Percentiles rank a stretch among this genome's conserved stretches.
phyloP scores from a whole-genome alignment of 2,329 filamentous ascomycete species.

The Phaeosphaeriaceae sp. region DNA sequence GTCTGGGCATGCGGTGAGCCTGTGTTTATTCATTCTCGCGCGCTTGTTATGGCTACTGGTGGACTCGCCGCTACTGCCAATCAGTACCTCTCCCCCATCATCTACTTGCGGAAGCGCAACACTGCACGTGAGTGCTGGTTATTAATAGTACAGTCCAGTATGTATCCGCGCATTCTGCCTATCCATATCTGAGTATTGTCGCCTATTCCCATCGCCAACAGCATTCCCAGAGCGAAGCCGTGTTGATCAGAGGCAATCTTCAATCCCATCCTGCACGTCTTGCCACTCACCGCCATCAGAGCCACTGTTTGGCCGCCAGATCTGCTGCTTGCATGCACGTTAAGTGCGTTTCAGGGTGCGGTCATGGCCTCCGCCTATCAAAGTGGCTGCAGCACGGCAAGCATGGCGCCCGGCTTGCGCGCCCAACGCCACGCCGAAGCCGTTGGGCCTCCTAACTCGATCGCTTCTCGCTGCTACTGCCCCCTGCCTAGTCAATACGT shows the following conservation, averaged over 20 bases:
- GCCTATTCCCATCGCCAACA: conserved; percentile 3
- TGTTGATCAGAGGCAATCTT: conserved; percentile 15
- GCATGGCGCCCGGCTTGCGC: neutral
- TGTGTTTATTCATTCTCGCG: neutral
- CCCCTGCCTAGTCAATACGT: conserved; percentile 1
- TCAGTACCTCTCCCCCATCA: neutral
- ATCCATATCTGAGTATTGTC: neutral
- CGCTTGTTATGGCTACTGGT: too few relatives aligned
- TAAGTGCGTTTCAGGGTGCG: conserved; percentile 3
- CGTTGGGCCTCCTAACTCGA: conserved; percentile 9
- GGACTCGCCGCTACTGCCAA: too few relatives aligned
- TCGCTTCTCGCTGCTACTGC: neutral
- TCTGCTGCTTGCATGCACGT: conserved; percentile 3
- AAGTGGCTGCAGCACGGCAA: neutral
- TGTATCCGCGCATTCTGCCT: neutral
- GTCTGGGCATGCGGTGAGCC: neutral
- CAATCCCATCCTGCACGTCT: conserved; percentile 4
- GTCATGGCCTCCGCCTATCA: conserved; percentile 1
- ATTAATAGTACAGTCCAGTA: conserved; percentile 3
- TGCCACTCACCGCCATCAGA: conserved; percentile 9
- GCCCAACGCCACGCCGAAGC: conserved; percentile 6
- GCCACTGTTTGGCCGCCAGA: conserved; percentile 19
- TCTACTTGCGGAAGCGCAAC: neutral
- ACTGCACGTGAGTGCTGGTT: conserved; percentile 1
- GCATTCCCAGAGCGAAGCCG: neutral